phyloP scores from a whole-genome alignment of 495 filamentous ascomycete genomes.

The Cercophora newfieldiana region DNA sequence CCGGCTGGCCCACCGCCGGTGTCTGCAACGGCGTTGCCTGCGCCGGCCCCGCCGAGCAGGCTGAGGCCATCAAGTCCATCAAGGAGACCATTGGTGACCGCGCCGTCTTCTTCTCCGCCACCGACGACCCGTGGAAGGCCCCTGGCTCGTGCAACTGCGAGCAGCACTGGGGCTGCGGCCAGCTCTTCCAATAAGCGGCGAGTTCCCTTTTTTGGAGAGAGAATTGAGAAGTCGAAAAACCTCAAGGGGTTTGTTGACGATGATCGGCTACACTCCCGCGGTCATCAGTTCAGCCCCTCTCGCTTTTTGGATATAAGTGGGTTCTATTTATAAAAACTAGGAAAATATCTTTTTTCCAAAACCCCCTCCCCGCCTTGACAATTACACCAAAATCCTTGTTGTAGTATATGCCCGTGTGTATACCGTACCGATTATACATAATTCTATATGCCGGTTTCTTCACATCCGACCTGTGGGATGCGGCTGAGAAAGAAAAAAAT shows the following conservation, averaged over 20 bases:
- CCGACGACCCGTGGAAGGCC: slow-evolving; percentile 80
- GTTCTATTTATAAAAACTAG: background rate
- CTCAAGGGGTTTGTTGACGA: background rate
- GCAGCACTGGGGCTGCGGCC: slow-evolving; percentile 70
- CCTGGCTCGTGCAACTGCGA: slow-evolving; percentile 71
- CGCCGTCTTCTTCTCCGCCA: slow-evolving; percentile 77
- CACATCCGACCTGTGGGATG: background rate
- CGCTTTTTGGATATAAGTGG: background rate
- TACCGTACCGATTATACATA: too few species aligned
- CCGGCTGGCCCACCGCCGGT: slow-evolving; percentile 82
- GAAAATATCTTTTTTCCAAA: background rate
- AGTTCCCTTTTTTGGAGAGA: too few species aligned
- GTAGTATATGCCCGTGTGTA: background rate
- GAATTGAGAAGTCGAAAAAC: background rate
- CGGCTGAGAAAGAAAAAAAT: background rate
- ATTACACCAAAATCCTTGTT: background rate
- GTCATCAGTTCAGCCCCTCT: too few species aligned
- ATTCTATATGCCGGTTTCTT: background rate
- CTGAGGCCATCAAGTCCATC: slow-evolving; percentile 68
- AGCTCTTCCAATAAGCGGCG: slow-evolving; percentile 41
- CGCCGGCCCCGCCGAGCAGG: slow-evolving; percentile 67
- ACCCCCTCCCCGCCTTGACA: too few species aligned
- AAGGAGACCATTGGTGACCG: slow-evolving; percentile 50
- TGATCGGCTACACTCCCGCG: too few species aligned
- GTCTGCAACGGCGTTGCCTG: slow-evolving; percentile 67